Base-by-base conservation (phyloP, 805 yeast species). In the Metschnikowia rubicola region DNA sequence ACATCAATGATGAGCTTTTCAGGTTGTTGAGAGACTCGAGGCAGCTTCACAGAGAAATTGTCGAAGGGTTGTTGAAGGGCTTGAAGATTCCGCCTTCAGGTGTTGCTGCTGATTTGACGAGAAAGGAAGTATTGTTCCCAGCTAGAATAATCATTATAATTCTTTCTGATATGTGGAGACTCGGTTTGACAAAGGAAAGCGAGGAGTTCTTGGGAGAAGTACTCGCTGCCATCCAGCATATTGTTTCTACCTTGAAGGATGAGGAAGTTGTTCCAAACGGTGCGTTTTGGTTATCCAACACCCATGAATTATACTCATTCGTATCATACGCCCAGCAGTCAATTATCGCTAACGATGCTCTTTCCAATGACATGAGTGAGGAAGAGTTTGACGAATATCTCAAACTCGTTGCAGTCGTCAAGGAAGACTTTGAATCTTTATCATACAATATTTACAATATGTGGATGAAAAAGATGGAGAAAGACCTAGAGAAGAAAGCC, bases 251-350 rank as follows among this genome's bases (percentile, higher is more conserved):
- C n/a, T 75, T 86, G 61, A 85, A 84, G 56, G 96, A 92, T 46
- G 96, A 87, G 50, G 95, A 88, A 56, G 83, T 89, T 31, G 84
- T 91, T 59, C 82, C 89, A 39, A 89, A 89, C 58, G 98, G 97
- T 56, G 96, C 97, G 0, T 94, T 91, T 74, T 94, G 99, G 99
- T 76, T 94, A 54, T 88, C 97, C 3, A 94, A 94, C 68, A 91
- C 95, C 3, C 97, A 94, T 64, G 98, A 94, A 64, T 77, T 94
- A 59, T 88, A 87, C 66, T 90, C 98, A 3, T 94, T 94, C 74
- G 96, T 92, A 49, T 82, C 91, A 12, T 87, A 89, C 67, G 98
- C 98, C 3, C 96, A 92, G 67, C 81, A 83, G 50, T 89, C 96
- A n/a, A 88, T 94, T 51, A 71, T 88, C 42, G 91, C 88, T 39